Conservation (phyloP, 2,329 filamentous ascomycete species). For the Pseudofabraea citricarpa region DNA sequence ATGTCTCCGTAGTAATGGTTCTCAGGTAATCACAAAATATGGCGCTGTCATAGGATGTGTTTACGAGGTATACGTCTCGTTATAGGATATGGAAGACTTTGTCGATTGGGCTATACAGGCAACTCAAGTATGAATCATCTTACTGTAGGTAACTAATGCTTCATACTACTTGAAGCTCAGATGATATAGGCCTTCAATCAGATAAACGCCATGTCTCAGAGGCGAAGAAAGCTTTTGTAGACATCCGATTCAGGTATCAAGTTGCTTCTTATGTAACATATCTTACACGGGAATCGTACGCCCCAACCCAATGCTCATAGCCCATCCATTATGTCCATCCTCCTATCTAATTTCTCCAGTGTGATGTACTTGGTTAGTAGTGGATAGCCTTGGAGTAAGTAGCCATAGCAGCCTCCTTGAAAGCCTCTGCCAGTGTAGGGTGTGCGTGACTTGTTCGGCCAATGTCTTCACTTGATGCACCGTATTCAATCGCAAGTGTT, state of each 20-base stretch:
- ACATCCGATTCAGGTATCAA: constrained; percentile 8
- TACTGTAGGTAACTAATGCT: no score
- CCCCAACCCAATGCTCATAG: not conserved
- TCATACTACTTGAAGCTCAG: no score
- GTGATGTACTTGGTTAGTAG: constrained; percentile 68
- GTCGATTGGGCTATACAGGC: no score
- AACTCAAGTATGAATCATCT: no score
- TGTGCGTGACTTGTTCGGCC: constrained; percentile 94
- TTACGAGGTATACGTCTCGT: no score
- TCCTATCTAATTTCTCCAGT: constrained; percentile 1
- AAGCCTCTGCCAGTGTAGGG: constrained; percentile 81
- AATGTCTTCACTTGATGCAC: constrained; percentile 91
- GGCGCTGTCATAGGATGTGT: no score
- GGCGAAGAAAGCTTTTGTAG: not conserved
- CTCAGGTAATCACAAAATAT: no score
- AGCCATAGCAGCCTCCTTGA: constrained; percentile 99
- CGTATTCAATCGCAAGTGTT: constrained; percentile 92
- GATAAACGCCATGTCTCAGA: no score
- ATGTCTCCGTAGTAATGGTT: no score
- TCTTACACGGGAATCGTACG: constrained; percentile 24
- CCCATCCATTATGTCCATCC: constrained; percentile 4
- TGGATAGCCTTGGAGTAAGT: constrained; percentile 95
- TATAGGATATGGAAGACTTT: no score
- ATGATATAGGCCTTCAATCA: no score
- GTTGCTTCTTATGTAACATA: constrained; percentile 19